Base-by-base conservation (phyloP, 2,329 filamentous ascomycete species). In the Incumbomyces lentus region DNA sequence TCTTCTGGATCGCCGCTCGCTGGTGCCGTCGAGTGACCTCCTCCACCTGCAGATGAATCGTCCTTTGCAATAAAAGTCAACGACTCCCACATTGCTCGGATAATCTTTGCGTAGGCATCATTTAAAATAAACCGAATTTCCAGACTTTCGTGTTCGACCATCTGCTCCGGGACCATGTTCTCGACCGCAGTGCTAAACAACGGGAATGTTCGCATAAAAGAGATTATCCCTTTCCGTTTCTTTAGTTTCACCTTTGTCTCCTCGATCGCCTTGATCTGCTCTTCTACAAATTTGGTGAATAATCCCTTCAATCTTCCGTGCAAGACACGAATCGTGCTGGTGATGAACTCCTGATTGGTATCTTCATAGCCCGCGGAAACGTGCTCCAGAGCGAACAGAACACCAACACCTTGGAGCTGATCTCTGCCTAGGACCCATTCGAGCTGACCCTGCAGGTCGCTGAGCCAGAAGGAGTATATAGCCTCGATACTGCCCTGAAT, bases 161-260 rank as follows among this genome's bases (percentile, higher is more conserved):
- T 40, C 8, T 58, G 67, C 14, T 73, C 72, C 1, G 74, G 68
- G 39, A 95, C 74, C 78, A 93, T 89, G 59, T 82, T 88, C 66
- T 95, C 89, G 1, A 95, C 78, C 0, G 84, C 81, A 1, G 78
- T 67, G n/a, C 81, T 81, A 66, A 95, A 95, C 49, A 82, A 72
- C 0, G 90, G 92, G 71, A 96, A 96, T 34, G 90, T 83, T 53
- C 86, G 85, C 71, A 96, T 90, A 64, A 96, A 96, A 13, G 82
- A 82, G 58, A 96, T 95, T 47, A 98, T 86, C 10, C 92, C 90
- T 68, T 93, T 95, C 55, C 92, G 84, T 72, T 96, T 96, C 72
- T 95, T 95, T 67, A 95, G 88, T 71, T 95, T 95, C 64, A 98
- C 90, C 67, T 96, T 96, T 33, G 89, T 96, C 51, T 96, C 92